These are phyloP conservation scores for Eucalyptus sp. DNA, from an alignment of 345 rosid species.

Conservation along the genomic window DNA sequence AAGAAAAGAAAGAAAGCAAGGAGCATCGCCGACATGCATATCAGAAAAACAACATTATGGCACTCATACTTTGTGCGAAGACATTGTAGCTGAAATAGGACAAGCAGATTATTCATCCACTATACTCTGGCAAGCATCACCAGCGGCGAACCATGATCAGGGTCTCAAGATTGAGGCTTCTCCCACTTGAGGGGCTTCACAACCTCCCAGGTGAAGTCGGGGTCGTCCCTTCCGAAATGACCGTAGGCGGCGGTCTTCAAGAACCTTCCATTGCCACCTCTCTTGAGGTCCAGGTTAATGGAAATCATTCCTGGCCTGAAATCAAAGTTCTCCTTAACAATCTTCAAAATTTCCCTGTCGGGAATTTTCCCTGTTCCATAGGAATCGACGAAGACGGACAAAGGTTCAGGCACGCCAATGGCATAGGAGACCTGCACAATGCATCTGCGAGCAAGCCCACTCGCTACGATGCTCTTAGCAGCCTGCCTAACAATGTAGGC, in stretches of 20 bases:
- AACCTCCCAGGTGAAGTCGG: constrained; percentile 48
- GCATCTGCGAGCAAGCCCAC: constrained; percentile 1
- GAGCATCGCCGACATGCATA: not conserved
- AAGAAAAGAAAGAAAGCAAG: not conserved
- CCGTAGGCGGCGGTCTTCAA: constrained; percentile 44
- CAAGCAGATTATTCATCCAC: not conserved
- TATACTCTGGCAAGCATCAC: not conserved
- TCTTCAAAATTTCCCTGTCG: not conserved
- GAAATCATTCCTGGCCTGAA: constrained; percentile 48
- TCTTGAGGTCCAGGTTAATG: constrained; percentile 37
- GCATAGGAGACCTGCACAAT: constrained; percentile 7
- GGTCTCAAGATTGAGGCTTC: not conserved
- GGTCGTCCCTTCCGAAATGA: constrained; percentile 43
- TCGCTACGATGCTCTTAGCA: constrained; percentile 2
- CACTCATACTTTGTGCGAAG: not conserved
- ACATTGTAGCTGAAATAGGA: not conserved
- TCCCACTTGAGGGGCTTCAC: constrained; percentile 22
- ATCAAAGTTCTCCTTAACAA: constrained; percentile 1
- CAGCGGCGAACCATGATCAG: not conserved
- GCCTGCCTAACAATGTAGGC: constrained; percentile 18
- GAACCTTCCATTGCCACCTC: constrained; percentile 39
- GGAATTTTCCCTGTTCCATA: constrained; percentile 6
- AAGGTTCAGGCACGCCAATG: constrained; percentile 1
- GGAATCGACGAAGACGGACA: not conserved
- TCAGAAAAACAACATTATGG: not conserved